Base-by-base conservation (phyloP, 139 green algal species). In the Volvox reticuliferus region DNA sequence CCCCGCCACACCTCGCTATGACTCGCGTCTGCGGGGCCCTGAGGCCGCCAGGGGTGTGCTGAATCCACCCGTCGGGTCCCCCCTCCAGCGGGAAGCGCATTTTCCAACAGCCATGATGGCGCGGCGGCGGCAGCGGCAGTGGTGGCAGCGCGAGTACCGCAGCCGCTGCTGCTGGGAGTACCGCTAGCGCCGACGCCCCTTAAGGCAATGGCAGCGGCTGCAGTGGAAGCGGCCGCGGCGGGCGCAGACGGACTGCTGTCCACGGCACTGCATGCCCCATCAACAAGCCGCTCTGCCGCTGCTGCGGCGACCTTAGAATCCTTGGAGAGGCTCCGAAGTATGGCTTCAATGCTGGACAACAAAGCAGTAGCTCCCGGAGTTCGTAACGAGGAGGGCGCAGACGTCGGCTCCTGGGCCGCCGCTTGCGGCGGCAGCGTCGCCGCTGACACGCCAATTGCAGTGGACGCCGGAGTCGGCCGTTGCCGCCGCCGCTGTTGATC, bases 261-360 rank as follows among this genome's bases (percentile, higher is more conserved):
- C 84, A 28, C 68, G 18, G 26, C 68, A 22, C 19, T n/a, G 3
- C 18, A 12, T 24, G 33, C 82, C 63, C 67, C 68, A 24, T 73
- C 65, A 9, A 73, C 65, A 26, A 44, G 18, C 1, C 36, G 18
- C 2, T 28, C 61, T 12, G 81, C 36, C 61, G 68, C 76, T 2
- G 75, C 87, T 0, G 32, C 26, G 1, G 87, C 55, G 1, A 63
- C 76, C 0, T 86, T 63, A 0, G 76, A 78, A 55, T 91, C 75
- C 1, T 35, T 55, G 0, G 87, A 86, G 2, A 91, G 76, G 76
- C 61, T 79, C 2, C 87, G 76, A 1, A 91, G 87, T 26, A 76
- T 63, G 13, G 76, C 76, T 20, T 91, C 76, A 6, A 91, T 91
- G 61, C 85, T 77, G 5, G 44, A 22, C n/a, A 91, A 75, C 24